Evolutionary conservation across 306 rosid species (phyloP), one percentile per base, ranked within the genome.

Genomic region (Lathyrus aphaca): DNA sequence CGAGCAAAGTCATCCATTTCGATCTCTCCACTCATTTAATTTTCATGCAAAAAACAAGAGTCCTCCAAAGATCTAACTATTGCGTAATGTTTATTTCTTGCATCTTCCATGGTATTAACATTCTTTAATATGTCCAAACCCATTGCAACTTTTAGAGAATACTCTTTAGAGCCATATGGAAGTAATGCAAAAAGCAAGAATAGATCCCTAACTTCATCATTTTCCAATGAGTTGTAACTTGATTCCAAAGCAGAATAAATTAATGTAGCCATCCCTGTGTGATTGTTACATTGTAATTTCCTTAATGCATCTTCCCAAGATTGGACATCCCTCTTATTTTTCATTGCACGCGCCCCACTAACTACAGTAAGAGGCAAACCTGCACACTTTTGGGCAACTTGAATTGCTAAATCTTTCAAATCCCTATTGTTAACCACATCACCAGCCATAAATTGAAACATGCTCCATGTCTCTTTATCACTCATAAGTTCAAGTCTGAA

Each of bases 1-100:
- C 23, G 57, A 15, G 51, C 67, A 37, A 75, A 10, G 8, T 80
- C 74, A 37, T 67, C 78, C 75, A 76, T 45, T 16, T 27, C 7
- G 3, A 71, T 14, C 12, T 0, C 9, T 0, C 0, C 0, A 0
- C 5, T 18, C 29, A 10, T 12, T 0, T 8, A 3, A 9, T 7
- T 46, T 61, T 17, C 66, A 35, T 8, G n/a, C 48, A 61, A 38
- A 7, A 61, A 14, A 63, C 69, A 64, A 13, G 23, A 21, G 5
- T 16, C 57, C 48, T 74, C 64, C 8, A 83, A 50, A 5, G 7
- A n/a, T 0, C 6, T 3, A 11, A 76, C 14, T 42, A 76, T 32
- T 5, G 12, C 2, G 32, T 54, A 3, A 9, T 39, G 18, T 0
- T 27, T 13, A 0, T 68, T 9, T 21, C 82, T 65, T 21, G 73